Conservation (phyloP, 2,329 filamentous ascomycete species). For the Hypocrella siamensis region DNA sequence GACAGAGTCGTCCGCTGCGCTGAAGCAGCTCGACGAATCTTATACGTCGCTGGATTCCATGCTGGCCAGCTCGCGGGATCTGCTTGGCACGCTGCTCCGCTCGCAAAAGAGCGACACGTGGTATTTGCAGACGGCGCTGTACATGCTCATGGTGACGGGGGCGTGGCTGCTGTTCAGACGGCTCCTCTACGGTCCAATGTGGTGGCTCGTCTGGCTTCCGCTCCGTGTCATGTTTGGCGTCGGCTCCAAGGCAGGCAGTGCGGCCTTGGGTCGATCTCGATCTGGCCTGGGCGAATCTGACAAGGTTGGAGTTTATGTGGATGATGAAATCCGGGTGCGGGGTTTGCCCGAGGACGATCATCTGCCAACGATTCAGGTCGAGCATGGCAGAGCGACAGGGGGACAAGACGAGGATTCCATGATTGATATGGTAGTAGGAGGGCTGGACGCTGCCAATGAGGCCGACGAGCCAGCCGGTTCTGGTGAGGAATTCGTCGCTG, state of each 20-base stretch:
- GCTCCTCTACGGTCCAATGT: slow-evolving; percentile 74
- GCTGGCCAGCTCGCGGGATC: slow-evolving; percentile 54
- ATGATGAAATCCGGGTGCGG: slow-evolving; percentile 14
- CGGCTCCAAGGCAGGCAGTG: slow-evolving; percentile 37
- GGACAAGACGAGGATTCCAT: slow-evolving; percentile 21
- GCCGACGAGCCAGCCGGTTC: slow-evolving; percentile 11
- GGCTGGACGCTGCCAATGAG: slow-evolving; percentile 30
- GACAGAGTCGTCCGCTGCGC: slow-evolving; percentile 65
- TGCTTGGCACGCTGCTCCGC: slow-evolving; percentile 64
- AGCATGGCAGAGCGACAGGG: slow-evolving; percentile 10
- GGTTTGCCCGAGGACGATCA: slow-evolving; percentile 23
- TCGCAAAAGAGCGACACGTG: slow-evolving; percentile 95
- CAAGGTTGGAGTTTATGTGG: slow-evolving; percentile 11
- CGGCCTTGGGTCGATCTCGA: slow-evolving; percentile 23
- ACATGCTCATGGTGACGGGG: slow-evolving; percentile 62
- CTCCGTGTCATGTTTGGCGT: slow-evolving; percentile 50
- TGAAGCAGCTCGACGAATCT: slow-evolving; percentile 65
- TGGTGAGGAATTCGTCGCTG: slow-evolving; percentile 5
- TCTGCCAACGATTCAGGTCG: slow-evolving; percentile 34
- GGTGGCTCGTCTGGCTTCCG: slow-evolving; percentile 79
- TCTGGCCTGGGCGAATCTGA: slow-evolving; percentile 10
- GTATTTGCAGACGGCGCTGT: slow-evolving; percentile 87
- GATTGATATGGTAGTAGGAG: slow-evolving; percentile 37
- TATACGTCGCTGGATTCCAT: slow-evolving; percentile 70
- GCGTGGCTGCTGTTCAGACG: slow-evolving; percentile 77